Evolutionary conservation across 2,329 filamentous ascomycete genomes (phyloP).

Genomic region (Neofusicoccum laricinum): DNA sequence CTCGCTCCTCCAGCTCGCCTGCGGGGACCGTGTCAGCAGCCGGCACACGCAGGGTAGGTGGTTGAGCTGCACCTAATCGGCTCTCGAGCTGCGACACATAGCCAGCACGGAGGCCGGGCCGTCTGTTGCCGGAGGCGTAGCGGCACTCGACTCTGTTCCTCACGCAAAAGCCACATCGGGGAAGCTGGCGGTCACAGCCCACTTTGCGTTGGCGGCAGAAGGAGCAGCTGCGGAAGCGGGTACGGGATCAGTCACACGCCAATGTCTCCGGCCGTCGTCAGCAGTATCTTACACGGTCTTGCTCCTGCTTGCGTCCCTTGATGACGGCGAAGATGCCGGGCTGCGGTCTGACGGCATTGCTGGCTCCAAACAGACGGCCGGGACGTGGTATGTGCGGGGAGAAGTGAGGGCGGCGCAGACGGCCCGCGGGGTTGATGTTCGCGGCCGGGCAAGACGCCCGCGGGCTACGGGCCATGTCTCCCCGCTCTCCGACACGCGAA

Average conservation of each 20-base stretch:
- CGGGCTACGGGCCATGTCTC: background rate
- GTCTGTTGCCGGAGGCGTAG: constrained; percentile 20
- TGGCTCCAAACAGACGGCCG: background rate
- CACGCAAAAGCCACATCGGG: constrained; percentile 24
- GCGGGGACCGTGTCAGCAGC: background rate
- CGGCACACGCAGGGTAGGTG: background rate
- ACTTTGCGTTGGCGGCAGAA: constrained; percentile 28
- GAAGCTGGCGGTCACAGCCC: constrained; percentile 24
- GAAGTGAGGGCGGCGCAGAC: background rate
- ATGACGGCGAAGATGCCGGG: background rate
- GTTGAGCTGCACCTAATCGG: constrained; percentile 28
- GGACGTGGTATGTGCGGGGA: background rate
- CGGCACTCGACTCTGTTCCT: constrained; percentile 24
- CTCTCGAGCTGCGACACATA: constrained; percentile 38
- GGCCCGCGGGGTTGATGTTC: background rate
- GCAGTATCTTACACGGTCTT: constrained; percentile 22
- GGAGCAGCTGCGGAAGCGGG: constrained; percentile 20
- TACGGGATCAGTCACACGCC: background rate
- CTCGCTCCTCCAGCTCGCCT: constrained; percentile 23
- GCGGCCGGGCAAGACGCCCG: background rate
- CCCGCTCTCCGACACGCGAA: too few species aligned
- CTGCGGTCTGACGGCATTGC: background rate
- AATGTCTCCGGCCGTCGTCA: background rate
- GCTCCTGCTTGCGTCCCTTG: constrained; percentile 8
- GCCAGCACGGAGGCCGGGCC: constrained; percentile 43